Base-by-base conservation (phyloP, 106 monocot species). In the Phalaenopsis equestris region DNA sequence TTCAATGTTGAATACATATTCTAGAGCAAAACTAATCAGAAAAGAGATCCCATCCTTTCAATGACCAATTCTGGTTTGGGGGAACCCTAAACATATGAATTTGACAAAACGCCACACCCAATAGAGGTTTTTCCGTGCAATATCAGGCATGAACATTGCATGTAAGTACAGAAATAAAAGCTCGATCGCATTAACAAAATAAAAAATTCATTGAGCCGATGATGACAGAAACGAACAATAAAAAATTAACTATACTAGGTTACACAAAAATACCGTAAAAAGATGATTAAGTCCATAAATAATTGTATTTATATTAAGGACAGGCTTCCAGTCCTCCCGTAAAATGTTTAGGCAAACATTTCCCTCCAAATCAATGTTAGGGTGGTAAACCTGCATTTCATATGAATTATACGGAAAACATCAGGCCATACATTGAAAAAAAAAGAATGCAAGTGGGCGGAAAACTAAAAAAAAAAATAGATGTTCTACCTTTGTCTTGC, bases 301-400 rank as follows among this genome's bases (percentile, higher is more conserved):
- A 57, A 96, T 79, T 75, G 96, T 96, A 79, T 96, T 96, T 83
- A 96, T 90, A 79, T 91, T 96, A 76, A 93, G 96, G 37, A 96
- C 96, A 73, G 96, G 96, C 80, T 96, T 96, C 96, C 96, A 96
- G 72, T 96, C 96, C 82, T 96, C 96, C 80, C 96, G 96, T 21
- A 96, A 86, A 81, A 96, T 93, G 84, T 96, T 96, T 2, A 96
- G 88, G 84, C 96, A 96, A n/a, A 96, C 96, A 90, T 96, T 96
- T 86, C 96, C 96, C 77, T 96, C 96, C 70, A 96, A 83, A 75
- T 96, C 96, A 84, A 96, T 96, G 74, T 96, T 96, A 45, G 96
- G 96, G 87, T 96, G 96, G 77, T 96, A 93, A 65, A 93, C 90
- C 96, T 96, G 84, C 41, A 88, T 78, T n/a, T 58, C 52, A 77